Evolutionary conservation across 2,329 filamentous ascomycete genomes (phyloP), one percentile per base, ranked within the genome.

Genomic region (Penicillium sp.): DNA sequence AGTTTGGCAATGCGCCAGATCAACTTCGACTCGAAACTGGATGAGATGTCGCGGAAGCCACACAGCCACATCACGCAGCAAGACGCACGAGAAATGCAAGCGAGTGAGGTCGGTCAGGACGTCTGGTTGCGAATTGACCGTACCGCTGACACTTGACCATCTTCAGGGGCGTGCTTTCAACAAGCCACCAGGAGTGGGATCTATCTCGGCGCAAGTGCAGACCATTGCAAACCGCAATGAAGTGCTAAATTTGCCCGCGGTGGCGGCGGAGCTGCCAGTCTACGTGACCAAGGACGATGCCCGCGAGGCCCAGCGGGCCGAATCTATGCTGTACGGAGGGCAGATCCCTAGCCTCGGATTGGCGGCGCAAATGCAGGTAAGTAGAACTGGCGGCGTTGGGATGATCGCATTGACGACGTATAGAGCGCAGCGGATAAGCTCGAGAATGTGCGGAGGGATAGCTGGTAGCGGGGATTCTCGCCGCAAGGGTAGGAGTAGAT

Each of bases 391-490:
- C 18, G 17, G 13, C 9, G 29, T 27, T 10, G 18, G 10, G 10
- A 21, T 15, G 9, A 25, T 41, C 35, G 26, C 25, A 30, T 42
- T 44, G 41, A 50, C 41, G 18, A 16, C 37, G 21, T 41, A 9
- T 35, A 64, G 62, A 65, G 61, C 49, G 60, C 57, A 7, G 60
- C 62, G 4, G 62, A 64, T 47, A 63, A 63, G 29, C 48, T 60
- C 10, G 60, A 62, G 13, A 41, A 59, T 35, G 49, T 50, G 5
- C 48, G 46, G 18, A 45, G 48, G 14, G 47, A 41, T 2, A 57
- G 50, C 20, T n/a, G n/a, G n/a, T n/a, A n/a, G n/a, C n/a, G n/a
- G n/a, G n/a, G n/a, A n/a, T n/a, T n/a, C n/a, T n/a, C n/a, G n/a
- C n/a, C n/a, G n/a, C n/a, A n/a, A n/a, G n/a, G n/a, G n/a, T n/a